Evolutionary conservation across 371 early-diverging fungal species (phyloP).

Genomic region (Rozella allomycis): DNA sequence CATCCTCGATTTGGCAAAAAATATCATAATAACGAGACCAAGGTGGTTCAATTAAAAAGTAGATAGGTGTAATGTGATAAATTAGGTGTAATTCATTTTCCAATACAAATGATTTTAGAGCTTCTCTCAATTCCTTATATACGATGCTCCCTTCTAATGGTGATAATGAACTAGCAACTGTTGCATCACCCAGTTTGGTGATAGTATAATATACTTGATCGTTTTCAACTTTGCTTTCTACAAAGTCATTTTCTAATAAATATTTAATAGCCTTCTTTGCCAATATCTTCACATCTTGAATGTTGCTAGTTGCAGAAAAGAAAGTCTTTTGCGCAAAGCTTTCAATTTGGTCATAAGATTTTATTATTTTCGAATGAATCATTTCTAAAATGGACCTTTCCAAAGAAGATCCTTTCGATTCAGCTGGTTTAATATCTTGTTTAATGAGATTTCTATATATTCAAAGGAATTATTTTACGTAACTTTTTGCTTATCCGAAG

Average conservation of each 20-base stretch:
- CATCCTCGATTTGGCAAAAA: background rate
- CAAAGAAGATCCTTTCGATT: conserved; percentile 9
- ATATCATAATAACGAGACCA: conserved; percentile 4
- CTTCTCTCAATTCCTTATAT: conserved; percentile 6
- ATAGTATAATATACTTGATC: conserved; percentile 1
- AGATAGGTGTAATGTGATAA: conserved; percentile 10
- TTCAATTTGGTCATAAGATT: background rate
- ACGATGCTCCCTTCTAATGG: conserved; percentile 9
- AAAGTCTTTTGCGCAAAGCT: conserved; percentile 2
- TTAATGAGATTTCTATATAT: conserved; percentile 3
- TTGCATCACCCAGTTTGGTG: conserved; percentile 8
- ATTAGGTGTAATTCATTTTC: conserved; percentile 10
- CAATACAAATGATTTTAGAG: conserved; percentile 5
- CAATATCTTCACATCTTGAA: background rate
- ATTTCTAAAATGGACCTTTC: conserved; percentile 13
- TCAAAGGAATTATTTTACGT: conserved; percentile 1
- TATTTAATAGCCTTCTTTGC: no score
- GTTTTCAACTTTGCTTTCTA: no score
- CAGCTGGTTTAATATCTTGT: conserved; percentile 5
- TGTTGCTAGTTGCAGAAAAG: background rate
- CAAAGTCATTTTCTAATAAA: no score
- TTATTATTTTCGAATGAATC: conserved; percentile 6
- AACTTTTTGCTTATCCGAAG: background rate
- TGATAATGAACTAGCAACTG: conserved; percentile 6
- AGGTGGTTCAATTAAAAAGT: conserved; percentile 1